Conservation (phyloP, 169 alveolate genomes). For the Eimeria necatrix region DNA sequence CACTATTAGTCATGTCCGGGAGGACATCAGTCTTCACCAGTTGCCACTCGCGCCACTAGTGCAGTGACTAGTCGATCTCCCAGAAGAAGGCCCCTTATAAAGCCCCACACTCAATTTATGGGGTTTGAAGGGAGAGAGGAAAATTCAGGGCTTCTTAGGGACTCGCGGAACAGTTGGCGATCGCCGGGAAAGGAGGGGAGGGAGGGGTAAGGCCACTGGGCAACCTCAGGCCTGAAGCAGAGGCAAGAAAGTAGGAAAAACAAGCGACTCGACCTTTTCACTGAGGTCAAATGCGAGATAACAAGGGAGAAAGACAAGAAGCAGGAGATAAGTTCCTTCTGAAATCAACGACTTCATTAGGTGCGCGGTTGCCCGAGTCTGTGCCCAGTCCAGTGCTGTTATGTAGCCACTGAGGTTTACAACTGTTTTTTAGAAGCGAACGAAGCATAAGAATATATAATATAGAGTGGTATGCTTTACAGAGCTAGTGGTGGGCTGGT, state of each 20-base stretch:
- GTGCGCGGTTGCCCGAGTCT: conserved; percentile 47
- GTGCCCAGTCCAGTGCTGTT: conserved; percentile 45
- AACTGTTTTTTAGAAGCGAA: too few species aligned
- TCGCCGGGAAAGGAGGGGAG: neutral
- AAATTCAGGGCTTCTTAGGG: too few species aligned
- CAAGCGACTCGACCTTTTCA: neutral
- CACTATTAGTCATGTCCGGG: neutral
- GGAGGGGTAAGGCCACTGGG: conserved; percentile 28
- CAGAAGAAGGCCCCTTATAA: too few species aligned
- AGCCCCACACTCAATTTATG: too few species aligned
- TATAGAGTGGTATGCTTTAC: neutral
- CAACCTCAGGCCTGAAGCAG: neutral
- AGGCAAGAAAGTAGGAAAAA: neutral
- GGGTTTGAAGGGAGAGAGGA: too few species aligned
- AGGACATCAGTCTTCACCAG: neutral
- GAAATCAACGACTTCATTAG: conserved; percentile 31
- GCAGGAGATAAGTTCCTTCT: neutral
- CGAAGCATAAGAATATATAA: too few species aligned
- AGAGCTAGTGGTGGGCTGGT: neutral
- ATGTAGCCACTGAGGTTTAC: too few species aligned
- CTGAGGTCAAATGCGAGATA: neutral
- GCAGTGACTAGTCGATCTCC: too few species aligned
- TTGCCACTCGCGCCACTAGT: neutral
- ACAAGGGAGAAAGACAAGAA: neutral
- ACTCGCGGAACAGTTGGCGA: too few species aligned